Conservation (phyloP, 352 stramenopile genomes). For the Pythium sp. region DNA sequence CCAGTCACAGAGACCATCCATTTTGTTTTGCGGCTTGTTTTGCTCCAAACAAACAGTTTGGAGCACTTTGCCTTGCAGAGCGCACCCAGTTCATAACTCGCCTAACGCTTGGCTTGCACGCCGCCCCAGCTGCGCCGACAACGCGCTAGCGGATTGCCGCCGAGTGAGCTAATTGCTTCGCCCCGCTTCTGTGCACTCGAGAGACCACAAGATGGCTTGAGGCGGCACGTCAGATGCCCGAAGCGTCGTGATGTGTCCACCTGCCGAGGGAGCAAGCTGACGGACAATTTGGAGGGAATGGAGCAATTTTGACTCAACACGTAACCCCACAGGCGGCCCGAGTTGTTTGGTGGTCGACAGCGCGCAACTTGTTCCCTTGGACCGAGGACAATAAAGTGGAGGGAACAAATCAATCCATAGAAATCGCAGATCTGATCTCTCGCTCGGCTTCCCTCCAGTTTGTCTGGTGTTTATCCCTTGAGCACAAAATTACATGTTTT, state of each 20-base stretch:
- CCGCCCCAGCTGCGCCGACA: neutral
- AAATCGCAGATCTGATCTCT: neutral
- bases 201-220: neutral
- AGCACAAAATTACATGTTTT: too few relatives aligned
- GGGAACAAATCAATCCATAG: constrained; percentile 5
- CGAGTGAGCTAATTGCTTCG: neutral
- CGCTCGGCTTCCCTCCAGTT: too few relatives aligned
- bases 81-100: neutral
- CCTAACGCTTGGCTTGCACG: neutral
- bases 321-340: too few relatives aligned
- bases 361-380: constrained; percentile 1
- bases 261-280: neutral
- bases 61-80: neutral
- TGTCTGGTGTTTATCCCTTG: neutral
- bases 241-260: constrained; percentile 8
- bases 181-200: neutral
- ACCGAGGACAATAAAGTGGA: constrained; percentile 7
- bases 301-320: neutral
- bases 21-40: neutral
- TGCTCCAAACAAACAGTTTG: too few relatives aligned
- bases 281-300: neutral
- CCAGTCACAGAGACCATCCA: neutral
- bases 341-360: neutral
- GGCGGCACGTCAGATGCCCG: neutral
- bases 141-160: neutral